phyloP scores from a whole-genome alignment of 257 asterid genomes.

The Solanum peruvianum region DNA sequence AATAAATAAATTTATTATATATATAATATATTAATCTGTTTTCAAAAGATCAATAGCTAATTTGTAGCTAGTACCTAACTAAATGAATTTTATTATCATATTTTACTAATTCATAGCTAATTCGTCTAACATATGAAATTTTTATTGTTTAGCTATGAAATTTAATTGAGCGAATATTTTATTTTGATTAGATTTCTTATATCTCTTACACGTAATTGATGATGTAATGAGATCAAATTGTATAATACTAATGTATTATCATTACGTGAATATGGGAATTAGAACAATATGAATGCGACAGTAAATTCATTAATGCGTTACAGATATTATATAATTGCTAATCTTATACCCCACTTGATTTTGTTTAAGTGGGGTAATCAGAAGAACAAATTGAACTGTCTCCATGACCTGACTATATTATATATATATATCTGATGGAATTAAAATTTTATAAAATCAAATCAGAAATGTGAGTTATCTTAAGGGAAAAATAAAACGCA shows the following conservation, averaged over 20 bases:
- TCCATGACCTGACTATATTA: neutral
- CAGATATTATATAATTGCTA: neutral
- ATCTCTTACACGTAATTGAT: neutral
- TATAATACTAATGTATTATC: neutral
- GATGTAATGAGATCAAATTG: neutral
- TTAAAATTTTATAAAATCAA: neutral
- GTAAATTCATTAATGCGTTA: neutral
- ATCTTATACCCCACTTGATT: neutral
- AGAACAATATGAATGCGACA: neutral
- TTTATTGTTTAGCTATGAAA: no score
- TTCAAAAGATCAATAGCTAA: no score
- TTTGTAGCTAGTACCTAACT: no score
- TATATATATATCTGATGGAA: neutral
- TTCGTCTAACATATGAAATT: no score
- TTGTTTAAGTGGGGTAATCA: neutral
- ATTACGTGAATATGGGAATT: neutral
- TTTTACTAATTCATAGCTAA: neutral
- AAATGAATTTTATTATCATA: no score
- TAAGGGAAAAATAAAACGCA: neutral
- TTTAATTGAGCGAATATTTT: no score
- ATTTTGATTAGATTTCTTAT: no score
- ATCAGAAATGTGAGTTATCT: neutral
- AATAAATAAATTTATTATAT: no score
- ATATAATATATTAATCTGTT: no score
- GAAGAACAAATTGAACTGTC: neutral